Evolutionary conservation across 768 basidiomycete genomes (phyloP).

Genomic region (Lepiota brunneoincarnata): DNA sequence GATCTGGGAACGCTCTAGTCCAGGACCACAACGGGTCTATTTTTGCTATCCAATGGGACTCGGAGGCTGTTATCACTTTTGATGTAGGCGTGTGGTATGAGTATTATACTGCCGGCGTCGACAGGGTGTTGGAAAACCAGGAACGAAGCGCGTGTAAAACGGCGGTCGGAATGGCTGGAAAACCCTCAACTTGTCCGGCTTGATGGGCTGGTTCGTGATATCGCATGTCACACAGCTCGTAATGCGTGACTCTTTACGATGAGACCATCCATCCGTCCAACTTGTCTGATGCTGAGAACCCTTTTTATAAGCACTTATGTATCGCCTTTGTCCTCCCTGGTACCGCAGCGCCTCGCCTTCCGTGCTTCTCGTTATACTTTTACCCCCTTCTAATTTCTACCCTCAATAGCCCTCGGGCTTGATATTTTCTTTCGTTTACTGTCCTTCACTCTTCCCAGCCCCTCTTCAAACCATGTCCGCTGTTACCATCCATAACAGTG

Average conservation of each 20-base stretch:
- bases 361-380: slow-evolving; percentile 1
- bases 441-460: neutral
- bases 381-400: slow-evolving; percentile 16
- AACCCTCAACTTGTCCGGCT: neutral
- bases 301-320: slow-evolving; percentile 8
- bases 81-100: neutral
- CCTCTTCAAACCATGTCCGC: slow-evolving; percentile 23
- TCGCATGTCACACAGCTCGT: neutral
- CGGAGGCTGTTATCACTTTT: too few species aligned
- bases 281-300: slow-evolving; percentile 11
- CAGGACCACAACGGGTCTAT: neutral
- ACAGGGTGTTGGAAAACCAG: slow-evolving; percentile 8
- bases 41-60: neutral
- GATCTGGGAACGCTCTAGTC: too few species aligned
- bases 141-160: slow-evolving; percentile 7
- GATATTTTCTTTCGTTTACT: slow-evolving; percentile 10
- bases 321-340: neutral
- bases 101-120: slow-evolving; percentile 2
- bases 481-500: slow-evolving; percentile 52
- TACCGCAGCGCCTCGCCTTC: neutral
- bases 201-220: neutral
- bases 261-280: slow-evolving; percentile 5
- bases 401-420: slow-evolving; percentile 11
- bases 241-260: slow-evolving; percentile 8
- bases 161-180: neutral